A percentile compares a stretch with the other conserved stretches of the same genome.
Conservation (phyloP, 208 protist genomes). For the Acanthamoeba healyi region DNA sequence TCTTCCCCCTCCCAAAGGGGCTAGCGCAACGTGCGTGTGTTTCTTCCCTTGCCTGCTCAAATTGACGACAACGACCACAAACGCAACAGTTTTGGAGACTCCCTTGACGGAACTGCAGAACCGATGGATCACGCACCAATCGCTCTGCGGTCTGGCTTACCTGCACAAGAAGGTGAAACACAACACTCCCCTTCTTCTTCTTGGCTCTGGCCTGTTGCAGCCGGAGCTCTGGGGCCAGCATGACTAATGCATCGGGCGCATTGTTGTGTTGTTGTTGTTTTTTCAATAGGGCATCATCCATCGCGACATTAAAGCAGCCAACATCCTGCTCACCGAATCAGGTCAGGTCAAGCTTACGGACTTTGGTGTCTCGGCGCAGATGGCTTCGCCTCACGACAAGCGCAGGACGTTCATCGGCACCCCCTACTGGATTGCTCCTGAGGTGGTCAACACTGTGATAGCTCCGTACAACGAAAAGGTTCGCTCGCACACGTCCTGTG, state of each 20-base stretch:
- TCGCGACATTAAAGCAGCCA: conserved; percentile 87
- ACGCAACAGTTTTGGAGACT: conserved; percentile 68
- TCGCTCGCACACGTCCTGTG: too few species aligned
- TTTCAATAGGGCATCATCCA: conserved; percentile 85
- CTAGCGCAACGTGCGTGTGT: too few species aligned
- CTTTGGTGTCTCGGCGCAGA: conserved; percentile 92
- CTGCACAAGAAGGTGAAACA: conserved; percentile 47
- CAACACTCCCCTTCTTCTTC: background rate
- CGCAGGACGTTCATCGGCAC: conserved; percentile 90
- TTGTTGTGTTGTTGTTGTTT: conserved; percentile 64
- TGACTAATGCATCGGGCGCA: too few species aligned
- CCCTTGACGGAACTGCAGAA: conserved; percentile 33
- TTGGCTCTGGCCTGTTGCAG: background rate
- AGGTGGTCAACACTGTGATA: conserved; percentile 69
- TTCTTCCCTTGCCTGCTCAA: background rate
- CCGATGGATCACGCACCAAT: conserved; percentile 38
- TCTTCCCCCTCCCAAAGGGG: background rate
- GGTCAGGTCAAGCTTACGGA: conserved; percentile 80
- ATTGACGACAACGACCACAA: background rate
- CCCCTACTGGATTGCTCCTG: conserved; percentile 90
- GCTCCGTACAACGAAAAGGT: conserved; percentile 68
- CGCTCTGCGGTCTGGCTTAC: conserved; percentile 45
- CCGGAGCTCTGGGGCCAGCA: too few species aligned
- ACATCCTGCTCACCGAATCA: conserved; percentile 81
- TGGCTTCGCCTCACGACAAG: conserved; percentile 90